Evolutionary conservation across 768 basidiomycete genomes (phyloP).

Genomic region (Macrocybe gigantea): DNA sequence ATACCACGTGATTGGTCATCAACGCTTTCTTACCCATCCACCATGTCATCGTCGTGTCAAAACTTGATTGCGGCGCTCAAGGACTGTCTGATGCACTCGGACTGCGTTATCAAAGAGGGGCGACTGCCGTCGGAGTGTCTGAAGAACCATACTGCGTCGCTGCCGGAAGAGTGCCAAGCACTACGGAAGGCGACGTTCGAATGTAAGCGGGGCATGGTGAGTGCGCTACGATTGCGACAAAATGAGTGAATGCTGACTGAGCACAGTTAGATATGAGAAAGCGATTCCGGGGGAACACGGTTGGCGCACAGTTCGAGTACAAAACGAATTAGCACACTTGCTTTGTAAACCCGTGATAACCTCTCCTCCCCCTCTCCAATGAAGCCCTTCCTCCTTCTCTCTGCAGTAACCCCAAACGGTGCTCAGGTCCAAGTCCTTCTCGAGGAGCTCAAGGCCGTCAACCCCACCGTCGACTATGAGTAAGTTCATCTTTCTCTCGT

Average conservation of each 20-base stretch:
- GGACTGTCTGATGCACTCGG: conserved; percentile 77
- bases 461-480: conserved; percentile 44
- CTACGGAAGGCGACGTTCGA: conserved; percentile 81
- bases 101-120: conserved; percentile 80
- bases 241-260: not conserved
- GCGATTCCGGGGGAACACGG: conserved; percentile 70
- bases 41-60: conserved; percentile 80
- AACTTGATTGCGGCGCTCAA: conserved; percentile 74
- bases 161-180: conserved; percentile 77
- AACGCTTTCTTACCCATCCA: not conserved
- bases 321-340: conserved; percentile 21
- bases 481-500: conserved; percentile 10
- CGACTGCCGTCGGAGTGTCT: conserved; percentile 83
- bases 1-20: conserved; percentile 1
- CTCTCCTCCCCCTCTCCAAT: conserved; percentile 6
- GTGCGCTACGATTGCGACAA: conserved; percentile 14
- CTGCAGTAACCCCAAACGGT: conserved; percentile 57
- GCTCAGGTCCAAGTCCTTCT: conserved; percentile 43
- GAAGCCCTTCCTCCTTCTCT: conserved; percentile 47
- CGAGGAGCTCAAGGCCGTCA: conserved; percentile 56
- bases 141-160: conserved; percentile 62
- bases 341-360: conserved; percentile 7
- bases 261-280: conserved; percentile 81
- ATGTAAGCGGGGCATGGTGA: conserved; percentile 86
- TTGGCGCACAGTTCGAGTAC: conserved; percentile 46